Evolutionary conservation across 257 asterid species (phyloP).

Genomic region (Solanum pennellii): DNA sequence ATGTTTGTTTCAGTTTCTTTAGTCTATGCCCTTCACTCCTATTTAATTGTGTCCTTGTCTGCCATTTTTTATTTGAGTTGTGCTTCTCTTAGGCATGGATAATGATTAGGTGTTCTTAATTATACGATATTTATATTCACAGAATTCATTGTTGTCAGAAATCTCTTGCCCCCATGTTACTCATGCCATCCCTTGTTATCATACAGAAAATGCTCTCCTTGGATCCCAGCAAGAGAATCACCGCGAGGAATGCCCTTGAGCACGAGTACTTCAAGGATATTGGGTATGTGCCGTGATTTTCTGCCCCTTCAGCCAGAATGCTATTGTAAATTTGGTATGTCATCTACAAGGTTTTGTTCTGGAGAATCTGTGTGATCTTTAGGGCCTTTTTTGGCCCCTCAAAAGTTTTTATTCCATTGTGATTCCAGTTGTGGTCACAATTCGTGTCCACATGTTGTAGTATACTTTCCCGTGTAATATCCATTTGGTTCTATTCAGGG

Average conservation of each 20-base stretch:
- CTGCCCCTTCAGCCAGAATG: constrained; percentile 16
- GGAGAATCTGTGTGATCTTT: constrained; percentile 23
- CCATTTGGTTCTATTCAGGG: neutral
- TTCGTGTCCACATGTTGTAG: constrained; percentile 11
- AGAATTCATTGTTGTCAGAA: neutral
- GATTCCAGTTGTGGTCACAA: constrained; percentile 9
- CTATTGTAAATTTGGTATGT: constrained; percentile 53
- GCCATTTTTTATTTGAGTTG: neutral
- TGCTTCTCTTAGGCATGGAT: neutral
- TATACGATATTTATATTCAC: neutral
- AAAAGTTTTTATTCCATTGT: constrained; percentile 17
- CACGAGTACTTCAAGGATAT: constrained; percentile 88
- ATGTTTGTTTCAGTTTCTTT: neutral
- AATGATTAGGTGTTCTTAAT: neutral
- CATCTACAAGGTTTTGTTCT: constrained; percentile 20
- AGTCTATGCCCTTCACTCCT: neutral
- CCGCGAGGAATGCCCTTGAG: constrained; percentile 83
- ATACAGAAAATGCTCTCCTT: constrained; percentile 47
- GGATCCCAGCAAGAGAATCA: constrained; percentile 90
- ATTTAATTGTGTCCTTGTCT: neutral
- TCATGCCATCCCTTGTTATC: neutral
- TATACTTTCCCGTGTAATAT: constrained; percentile 24
- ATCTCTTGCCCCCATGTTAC: neutral
- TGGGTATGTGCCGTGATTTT: constrained; percentile 43
- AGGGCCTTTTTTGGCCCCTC: constrained; percentile 3